Evolutionary conservation across 116 monocot genomes (phyloP), one percentile per base, ranked within the genome.

Genomic region (Dioscorea cayenensis): DNA sequence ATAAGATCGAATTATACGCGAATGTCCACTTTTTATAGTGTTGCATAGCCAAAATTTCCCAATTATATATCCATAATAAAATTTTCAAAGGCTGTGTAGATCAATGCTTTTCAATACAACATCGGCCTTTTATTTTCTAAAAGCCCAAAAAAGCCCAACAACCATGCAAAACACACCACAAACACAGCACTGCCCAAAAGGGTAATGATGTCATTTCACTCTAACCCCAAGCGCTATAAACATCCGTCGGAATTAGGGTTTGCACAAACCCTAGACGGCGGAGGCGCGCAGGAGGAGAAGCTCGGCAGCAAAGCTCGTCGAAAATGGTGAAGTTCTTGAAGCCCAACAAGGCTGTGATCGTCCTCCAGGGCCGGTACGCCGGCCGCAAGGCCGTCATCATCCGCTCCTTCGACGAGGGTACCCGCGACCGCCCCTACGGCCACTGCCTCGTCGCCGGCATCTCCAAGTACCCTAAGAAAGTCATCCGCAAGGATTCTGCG

Each of bases 371-470:
- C 18, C 75, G 87, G n/a, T 87, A 78, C 72, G 87, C 83, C 35
- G 87, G 87, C 3, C 73, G 80, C 17, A 87, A 87, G 73, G 87
- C 83, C 25, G 83, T 87, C n/a, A 87, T 87, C 75, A 59, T 87
- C 2, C 74, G 76, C 0, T 48, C 66, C 62, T 87, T 83, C 71
- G 87, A 87, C 63, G 87, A 87, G 7, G 83, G 87, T 49, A 87
- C 83, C 5, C 77, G 87, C 50, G 87, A 87, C 9, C 80, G 83
- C 0, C 78, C 83, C 36, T 87, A 84, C 68, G 87, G 87, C 10
- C 84, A 87, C 76, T 83, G 84, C 73, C 84, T 87, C 16, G 84
- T 87, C 9, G 84, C 84, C 70, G 87, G 87, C 35, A 70, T 87
- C 60, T 62, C 72, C 73, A 84, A 83, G 78, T 84, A 84, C 64